Base-by-base conservation (phyloP, 83 land plant genomes). In the Thuja plicata region DNA sequence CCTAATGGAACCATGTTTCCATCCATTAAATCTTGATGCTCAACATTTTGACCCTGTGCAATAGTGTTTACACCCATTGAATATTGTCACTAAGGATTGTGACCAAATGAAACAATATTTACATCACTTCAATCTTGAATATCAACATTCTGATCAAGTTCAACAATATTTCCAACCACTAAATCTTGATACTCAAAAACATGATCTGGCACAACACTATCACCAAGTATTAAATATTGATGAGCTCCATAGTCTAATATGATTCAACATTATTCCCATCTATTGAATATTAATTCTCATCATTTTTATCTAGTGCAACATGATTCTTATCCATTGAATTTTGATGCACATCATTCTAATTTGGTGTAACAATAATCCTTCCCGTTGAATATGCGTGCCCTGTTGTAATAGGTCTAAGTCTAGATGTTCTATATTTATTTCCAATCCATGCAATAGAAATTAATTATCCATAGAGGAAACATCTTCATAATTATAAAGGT, bases 381-480 rank as follows among this genome's bases (percentile, higher is more conserved):
- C 34, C 55, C 55, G 46, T 12, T 30, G 85, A 83, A 43, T 83
- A 54, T 45, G 24, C 34, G n/a, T 83, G 85, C 32, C 43, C 34
- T n/a, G 41, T 30, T 83, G 85, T 83, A 83, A 83, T 83, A 83
- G 54, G 34, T 83, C 34, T 46, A 46, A 45, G 6, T 48, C n/a
- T 83, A 76, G 35, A 88, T 73, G 92, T 94, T 79, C 96, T 90
- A 11, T 87, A 80, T 89, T 92, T 95, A 91, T 87, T 94, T 24
- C 89, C 77, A 32, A 60, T 90, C 96, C 96, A 95, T 88, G 90
- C 91, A 90, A 60, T 5, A 27, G 95, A 92, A 21, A 95, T 55
- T 8, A 89, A 90, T 88, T 91, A 8, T 91, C 91, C 32, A 94
- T 90, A 74, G 52, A 54, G 43, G 91, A 90, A 60, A 94, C 88